These are phyloP conservation scores for Ascochyta fabae DNA, from an alignment of 2,329 filamentous ascomycete species.

Conservation along the genomic window DNA sequence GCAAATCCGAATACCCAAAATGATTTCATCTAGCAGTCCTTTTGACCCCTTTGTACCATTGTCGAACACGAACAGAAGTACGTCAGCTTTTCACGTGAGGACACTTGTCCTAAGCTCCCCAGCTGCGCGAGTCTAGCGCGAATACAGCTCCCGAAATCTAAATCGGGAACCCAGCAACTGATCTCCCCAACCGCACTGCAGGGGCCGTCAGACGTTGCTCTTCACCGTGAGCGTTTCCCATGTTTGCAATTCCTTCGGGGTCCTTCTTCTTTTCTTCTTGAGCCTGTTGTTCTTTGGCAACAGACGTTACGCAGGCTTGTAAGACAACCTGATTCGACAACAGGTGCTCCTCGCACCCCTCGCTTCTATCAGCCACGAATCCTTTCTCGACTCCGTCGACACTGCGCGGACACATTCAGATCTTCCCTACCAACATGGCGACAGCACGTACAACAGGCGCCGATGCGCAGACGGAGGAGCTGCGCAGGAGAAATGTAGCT, in stretches of 20 bases:
- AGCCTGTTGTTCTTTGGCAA: slow-evolving; percentile 12
- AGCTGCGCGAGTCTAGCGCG: slow-evolving; percentile 21
- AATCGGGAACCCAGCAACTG: slow-evolving; percentile 34
- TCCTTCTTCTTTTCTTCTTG: slow-evolving; percentile 21
- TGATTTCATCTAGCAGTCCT: too few species aligned
- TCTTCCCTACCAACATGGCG: slow-evolving; percentile 31
- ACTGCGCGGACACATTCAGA: not conserved
- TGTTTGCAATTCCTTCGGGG: slow-evolving; percentile 18
- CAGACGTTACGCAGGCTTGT: slow-evolving; percentile 12
- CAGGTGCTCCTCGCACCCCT: slow-evolving; percentile 16
- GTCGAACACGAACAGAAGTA: slow-evolving; percentile 10
- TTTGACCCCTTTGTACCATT: not conserved
- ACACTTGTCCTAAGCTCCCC: slow-evolving; percentile 26
- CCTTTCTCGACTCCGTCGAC: slow-evolving; percentile 12
- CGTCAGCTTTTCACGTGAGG: slow-evolving; percentile 15
- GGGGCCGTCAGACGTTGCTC: slow-evolving; percentile 26
- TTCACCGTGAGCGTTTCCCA: slow-evolving; percentile 21
- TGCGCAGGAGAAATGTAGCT: slow-evolving; percentile 55
- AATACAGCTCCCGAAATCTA: slow-evolving; percentile 34
- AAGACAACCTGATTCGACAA: slow-evolving; percentile 7
- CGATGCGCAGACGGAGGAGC: slow-evolving; percentile 51
- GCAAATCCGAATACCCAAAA: not conserved
- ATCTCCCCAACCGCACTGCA: slow-evolving; percentile 25
- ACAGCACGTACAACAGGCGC: slow-evolving; percentile 48
- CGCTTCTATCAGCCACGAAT: slow-evolving; percentile 21